A percentile compares a stretch with the other conserved stretches of the same genome.
phyloP scores from a whole-genome alignment of 2,329 filamentous ascomycete genomes.

The Endoconidiophora polonica region DNA sequence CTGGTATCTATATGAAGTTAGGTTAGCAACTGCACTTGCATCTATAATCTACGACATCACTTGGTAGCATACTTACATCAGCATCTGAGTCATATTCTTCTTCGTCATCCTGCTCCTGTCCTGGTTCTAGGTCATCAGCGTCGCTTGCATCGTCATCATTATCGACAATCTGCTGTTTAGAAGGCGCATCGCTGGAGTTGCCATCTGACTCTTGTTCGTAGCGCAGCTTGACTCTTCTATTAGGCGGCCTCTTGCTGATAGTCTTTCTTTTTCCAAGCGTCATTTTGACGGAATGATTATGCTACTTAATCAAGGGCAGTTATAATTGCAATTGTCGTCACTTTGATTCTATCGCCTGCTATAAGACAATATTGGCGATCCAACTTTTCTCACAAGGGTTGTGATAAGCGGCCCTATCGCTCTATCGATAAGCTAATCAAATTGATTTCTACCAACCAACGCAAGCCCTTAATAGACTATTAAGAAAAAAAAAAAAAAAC shows the following conservation, averaged over 20 bases:
- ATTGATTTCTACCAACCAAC: too few species aligned
- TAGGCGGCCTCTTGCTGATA: slow-evolving; percentile 13
- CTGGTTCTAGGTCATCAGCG: slow-evolving; percentile 19
- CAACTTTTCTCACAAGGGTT: too few species aligned
- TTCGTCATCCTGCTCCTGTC: slow-evolving; percentile 18
- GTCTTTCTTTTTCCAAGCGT: slow-evolving; percentile 26
- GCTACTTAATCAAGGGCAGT: neutral
- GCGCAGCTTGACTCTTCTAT: neutral
- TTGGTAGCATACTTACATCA: slow-evolving; percentile 4
- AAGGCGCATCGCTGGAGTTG: slow-evolving; percentile 20
- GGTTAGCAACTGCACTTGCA: neutral
- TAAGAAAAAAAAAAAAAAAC: too few species aligned
- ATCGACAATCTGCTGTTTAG: slow-evolving; percentile 18
- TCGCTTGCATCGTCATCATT: slow-evolving; percentile 19
- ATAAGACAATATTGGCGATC: too few species aligned
- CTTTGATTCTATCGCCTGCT: neutral
- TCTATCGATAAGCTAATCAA: too few species aligned
- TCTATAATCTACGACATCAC: neutral
- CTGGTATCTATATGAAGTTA: neutral
- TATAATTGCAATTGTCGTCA: neutral
- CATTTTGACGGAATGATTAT: slow-evolving; percentile 17
- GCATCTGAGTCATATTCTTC: slow-evolving; percentile 12
- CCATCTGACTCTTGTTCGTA: slow-evolving; percentile 26
- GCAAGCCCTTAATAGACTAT: too few species aligned
- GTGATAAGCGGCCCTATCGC: too few species aligned